Percentiles rank a stretch among this genome's conserved stretches.
These are phyloP conservation scores for Hevea brasiliensis DNA, from an alignment of 345 rosid genomes.

Conservation along the genomic window DNA sequence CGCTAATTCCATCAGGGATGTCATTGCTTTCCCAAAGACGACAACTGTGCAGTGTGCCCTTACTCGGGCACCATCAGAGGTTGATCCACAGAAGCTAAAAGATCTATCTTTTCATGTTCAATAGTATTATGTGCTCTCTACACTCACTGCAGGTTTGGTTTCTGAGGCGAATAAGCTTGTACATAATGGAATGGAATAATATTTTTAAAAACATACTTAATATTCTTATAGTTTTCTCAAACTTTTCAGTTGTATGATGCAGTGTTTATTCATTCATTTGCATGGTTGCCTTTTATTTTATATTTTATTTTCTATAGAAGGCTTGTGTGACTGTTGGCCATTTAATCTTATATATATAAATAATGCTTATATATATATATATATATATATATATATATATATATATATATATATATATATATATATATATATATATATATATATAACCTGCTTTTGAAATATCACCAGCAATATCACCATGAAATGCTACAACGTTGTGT, in stretches of 20 bases:
- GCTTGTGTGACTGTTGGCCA: not conserved
- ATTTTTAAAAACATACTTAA: not conserved
- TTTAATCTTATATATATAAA: too few species aligned
- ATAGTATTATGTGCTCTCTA: slow-evolving; percentile 9
- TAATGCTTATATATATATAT: too few species aligned
- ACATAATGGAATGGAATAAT: not conserved
- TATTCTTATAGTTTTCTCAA: not conserved
- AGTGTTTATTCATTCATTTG: not conserved
- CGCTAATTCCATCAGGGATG: slow-evolving; percentile 83
- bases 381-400: too few species aligned
- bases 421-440: too few species aligned
- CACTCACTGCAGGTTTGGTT: slow-evolving; percentile 6
- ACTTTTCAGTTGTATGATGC: not conserved
- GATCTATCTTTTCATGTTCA: slow-evolving; percentile 55
- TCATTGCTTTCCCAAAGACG: slow-evolving; percentile 95
- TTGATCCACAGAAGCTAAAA: slow-evolving; percentile 79
- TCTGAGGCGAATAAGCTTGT: not conserved
- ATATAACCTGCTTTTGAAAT: too few species aligned
- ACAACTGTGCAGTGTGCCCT: slow-evolving; percentile 94
- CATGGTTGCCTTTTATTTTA: not conserved
- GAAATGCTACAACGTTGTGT: too few species aligned
- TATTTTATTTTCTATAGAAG: not conserved
- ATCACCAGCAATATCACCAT: too few species aligned
- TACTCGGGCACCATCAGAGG: slow-evolving; percentile 85
- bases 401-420: too few species aligned